A percentile compares a stretch with the other conserved stretches of the same genome.
phyloP scores from a whole-genome alignment of 306 rosid genomes.

The Ochetophila trinervis region DNA sequence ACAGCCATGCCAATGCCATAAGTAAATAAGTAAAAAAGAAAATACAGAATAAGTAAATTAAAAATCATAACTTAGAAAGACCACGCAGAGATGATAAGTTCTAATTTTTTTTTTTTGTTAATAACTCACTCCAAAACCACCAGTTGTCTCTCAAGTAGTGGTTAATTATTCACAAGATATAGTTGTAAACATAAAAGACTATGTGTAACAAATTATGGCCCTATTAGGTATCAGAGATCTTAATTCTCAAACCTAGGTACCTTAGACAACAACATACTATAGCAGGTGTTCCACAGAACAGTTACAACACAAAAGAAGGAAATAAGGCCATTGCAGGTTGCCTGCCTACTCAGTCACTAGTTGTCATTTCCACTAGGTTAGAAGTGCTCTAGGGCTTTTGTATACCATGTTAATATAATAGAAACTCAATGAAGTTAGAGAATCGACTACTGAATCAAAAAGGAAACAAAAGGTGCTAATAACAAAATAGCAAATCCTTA shows the following conservation, averaged over 20 bases:
- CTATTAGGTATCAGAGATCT: not conserved
- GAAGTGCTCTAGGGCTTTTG: too few relatives aligned
- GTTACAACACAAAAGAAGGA: not conserved
- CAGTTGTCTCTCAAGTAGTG: not conserved
- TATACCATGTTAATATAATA: not conserved
- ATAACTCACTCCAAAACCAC: not conserved
- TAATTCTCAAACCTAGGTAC: not conserved
- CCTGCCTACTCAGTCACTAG: too few relatives aligned
- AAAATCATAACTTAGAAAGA: too few relatives aligned
- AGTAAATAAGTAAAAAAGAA: too few relatives aligned
- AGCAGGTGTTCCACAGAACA: not conserved
- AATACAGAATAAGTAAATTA: too few relatives aligned
- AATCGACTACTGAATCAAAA: not conserved
- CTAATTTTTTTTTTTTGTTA: too few relatives aligned
- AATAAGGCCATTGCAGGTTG: not conserved
- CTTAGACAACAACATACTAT: not conserved
- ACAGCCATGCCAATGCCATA: not conserved
- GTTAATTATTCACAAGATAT: not conserved
- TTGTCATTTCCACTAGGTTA: too few relatives aligned
- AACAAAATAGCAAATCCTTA: constrained; percentile 43
- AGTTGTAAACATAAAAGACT: not conserved
- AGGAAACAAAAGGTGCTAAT: not conserved
- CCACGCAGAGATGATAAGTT: too few relatives aligned
- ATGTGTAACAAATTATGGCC: not conserved
- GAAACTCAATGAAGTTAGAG: not conserved